phyloP scores from a whole-genome alignment of 2,329 filamentous ascomycete genomes.

The Piedraia hortae region DNA sequence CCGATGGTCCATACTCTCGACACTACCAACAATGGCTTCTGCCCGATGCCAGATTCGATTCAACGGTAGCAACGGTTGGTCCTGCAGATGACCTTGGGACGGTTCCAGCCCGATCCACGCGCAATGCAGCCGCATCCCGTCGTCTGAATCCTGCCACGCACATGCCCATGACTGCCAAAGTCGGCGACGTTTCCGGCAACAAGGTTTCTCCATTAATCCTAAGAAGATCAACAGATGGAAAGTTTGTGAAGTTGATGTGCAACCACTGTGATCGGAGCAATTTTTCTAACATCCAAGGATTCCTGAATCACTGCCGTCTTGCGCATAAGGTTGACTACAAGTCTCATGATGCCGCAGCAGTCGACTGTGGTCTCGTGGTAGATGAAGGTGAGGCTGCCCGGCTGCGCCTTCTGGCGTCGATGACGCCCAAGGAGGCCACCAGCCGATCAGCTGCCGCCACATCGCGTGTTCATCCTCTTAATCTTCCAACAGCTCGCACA shows the following conservation, averaged over 20 bases:
- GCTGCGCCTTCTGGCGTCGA: conserved; percentile 7
- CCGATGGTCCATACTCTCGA: conserved; percentile 73
- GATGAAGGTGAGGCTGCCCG: conserved; percentile 31
- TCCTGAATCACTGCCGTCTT: conserved; percentile 96
- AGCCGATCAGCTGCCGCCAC: conserved; percentile 4
- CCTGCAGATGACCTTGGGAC: conserved; percentile 5
- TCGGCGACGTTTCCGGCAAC: conserved; percentile 15
- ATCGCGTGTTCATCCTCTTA: conserved; percentile 9
- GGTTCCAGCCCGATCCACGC: conserved; percentile 46
- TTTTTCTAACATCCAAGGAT: conserved; percentile 93
- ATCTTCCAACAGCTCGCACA: too few species aligned
- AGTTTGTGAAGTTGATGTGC: conserved; percentile 75
- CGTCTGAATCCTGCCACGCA: conserved; percentile 19
- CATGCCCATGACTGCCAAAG: not conserved
- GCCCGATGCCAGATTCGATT: conserved; percentile 61
- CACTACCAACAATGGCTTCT: conserved; percentile 94
- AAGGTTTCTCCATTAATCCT: conserved; percentile 45
- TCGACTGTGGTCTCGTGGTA: conserved; percentile 60
- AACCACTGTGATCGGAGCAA: conserved; percentile 63
- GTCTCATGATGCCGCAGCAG: conserved; percentile 80
- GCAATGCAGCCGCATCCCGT: conserved; percentile 40
- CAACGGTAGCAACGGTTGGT: conserved; percentile 9
- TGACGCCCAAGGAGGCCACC: conserved; percentile 3
- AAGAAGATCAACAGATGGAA: conserved; percentile 55
- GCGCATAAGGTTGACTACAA: conserved; percentile 82